Conservation (phyloP, 23 red algal species). For the Pyropia haitanensis region DNA sequence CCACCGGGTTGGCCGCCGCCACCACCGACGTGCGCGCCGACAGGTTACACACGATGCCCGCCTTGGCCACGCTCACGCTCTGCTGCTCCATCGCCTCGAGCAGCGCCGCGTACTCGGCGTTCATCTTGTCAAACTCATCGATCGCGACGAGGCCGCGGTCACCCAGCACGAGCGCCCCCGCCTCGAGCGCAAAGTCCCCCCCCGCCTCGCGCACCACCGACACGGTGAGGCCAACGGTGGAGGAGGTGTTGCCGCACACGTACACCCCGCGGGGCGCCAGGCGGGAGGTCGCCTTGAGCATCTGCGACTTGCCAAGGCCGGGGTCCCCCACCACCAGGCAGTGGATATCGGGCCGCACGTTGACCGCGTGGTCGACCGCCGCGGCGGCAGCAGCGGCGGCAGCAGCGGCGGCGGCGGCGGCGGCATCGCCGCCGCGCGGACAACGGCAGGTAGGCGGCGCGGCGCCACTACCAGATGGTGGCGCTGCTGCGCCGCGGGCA, state of each 20-base stretch:
- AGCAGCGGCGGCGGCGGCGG: background rate
- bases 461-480: no score
- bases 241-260: slow-evolving; percentile 93
- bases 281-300: slow-evolving; percentile 73
- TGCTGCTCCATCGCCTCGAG: slow-evolving; percentile 99
- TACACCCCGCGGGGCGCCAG: slow-evolving; percentile 87
- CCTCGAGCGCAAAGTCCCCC: slow-evolving; percentile 92
- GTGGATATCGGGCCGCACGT: slow-evolving; percentile 69
- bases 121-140: slow-evolving; percentile 99
- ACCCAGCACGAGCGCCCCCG: slow-evolving; percentile 85
- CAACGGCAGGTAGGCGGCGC: no score
- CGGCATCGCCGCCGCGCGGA: slow-evolving; percentile 7
- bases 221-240: slow-evolving; percentile 88
- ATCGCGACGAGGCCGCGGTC: slow-evolving; percentile 92
- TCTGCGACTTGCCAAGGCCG: slow-evolving; percentile 96
- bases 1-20: slow-evolving; percentile 90
- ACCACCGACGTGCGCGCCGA: slow-evolving; percentile 84
- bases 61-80: slow-evolving; percentile 90
- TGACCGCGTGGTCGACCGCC: slow-evolving; percentile 7
- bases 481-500: background rate
- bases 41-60: slow-evolving; percentile 84
- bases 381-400: no score
- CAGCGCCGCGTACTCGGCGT: slow-evolving; percentile 77
- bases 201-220: slow-evolving; percentile 79
- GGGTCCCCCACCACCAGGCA: slow-evolving; percentile 93